These are phyloP conservation scores for Apostasia shenzhenica DNA, from an alignment of 106 monocot species.

Conservation along the genomic window DNA sequence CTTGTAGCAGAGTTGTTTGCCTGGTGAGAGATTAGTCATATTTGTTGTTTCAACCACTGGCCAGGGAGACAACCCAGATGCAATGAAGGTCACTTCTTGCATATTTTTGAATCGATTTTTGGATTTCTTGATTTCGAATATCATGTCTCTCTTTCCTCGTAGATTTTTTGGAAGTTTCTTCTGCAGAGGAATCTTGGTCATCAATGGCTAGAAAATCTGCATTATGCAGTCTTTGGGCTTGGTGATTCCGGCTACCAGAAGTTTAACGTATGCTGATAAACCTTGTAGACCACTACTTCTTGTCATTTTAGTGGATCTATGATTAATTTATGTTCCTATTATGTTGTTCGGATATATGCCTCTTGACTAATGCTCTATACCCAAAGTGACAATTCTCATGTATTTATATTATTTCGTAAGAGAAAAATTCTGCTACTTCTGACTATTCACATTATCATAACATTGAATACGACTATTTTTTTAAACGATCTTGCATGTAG, in stretches of 20 bases:
- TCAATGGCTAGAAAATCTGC: constrained; percentile 61
- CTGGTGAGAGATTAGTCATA: constrained; percentile 36
- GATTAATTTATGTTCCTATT: not conserved
- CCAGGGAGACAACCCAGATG: constrained; percentile 81
- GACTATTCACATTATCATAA: too few relatives aligned
- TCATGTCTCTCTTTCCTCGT: constrained; percentile 3
- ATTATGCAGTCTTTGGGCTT: constrained; percentile 86
- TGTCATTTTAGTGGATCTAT: not conserved
- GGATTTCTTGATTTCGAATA: not conserved
- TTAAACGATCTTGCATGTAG: too few relatives aligned
- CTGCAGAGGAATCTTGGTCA: constrained; percentile 48
- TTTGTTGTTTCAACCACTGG: constrained; percentile 93
- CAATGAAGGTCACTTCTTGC: constrained; percentile 67
- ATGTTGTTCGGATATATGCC: too few relatives aligned
- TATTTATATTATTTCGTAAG: too few relatives aligned
- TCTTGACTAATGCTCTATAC: too few relatives aligned
- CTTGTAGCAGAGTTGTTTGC: constrained; percentile 37
- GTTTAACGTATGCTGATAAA: constrained; percentile 57
- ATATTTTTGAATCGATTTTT: constrained; percentile 1
- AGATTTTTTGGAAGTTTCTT: constrained; percentile 86
- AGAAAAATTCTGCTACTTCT: too few relatives aligned
- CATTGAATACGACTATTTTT: too few relatives aligned
- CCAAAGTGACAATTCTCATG: too few relatives aligned
- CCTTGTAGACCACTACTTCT: not conserved
- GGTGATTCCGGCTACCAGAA: constrained; percentile 95